phyloP scores from a whole-genome alignment of 208 protist genomes.

The Endotrypanum monterogeii region DNA sequence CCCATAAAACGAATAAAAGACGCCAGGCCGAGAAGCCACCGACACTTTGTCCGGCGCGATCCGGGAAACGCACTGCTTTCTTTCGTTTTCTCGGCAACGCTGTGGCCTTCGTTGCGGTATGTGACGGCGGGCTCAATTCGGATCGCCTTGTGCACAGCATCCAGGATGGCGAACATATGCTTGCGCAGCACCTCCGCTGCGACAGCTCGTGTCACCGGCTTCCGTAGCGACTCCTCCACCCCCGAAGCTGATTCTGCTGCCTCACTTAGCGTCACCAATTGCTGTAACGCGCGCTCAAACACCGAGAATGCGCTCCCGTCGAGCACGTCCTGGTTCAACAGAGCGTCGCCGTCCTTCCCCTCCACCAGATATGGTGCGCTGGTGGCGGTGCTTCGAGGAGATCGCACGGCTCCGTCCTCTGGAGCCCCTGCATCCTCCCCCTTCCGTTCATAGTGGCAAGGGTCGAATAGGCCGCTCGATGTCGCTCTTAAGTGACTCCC shows the following conservation, averaged over 20 bases:
- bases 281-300: conserved; percentile 42
- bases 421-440: neutral
- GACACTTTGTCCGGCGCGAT: conserved; percentile 39
- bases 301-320: conserved; percentile 37
- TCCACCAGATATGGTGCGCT: neutral
- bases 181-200: conserved; percentile 37
- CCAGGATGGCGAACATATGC: conserved; percentile 39
- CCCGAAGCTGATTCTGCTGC: conserved; percentile 20
- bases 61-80: conserved; percentile 5
- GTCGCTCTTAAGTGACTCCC: neutral
- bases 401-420: neutral
- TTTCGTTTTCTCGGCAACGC: neutral
- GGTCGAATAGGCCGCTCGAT: neutral
- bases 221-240: conserved; percentile 23
- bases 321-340: neutral
- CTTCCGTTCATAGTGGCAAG: neutral
- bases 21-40: conserved; percentile 73
- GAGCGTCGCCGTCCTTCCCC: neutral
- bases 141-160: conserved; percentile 41
- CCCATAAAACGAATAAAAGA: conserved; percentile 74
- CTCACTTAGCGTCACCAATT: conserved; percentile 49
- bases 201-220: conserved; percentile 23
- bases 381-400: neutral
- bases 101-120: conserved; percentile 5
- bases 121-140: conserved; percentile 27